A percentile compares a stretch with the other conserved stretches of the same genome.
phyloP scores from a whole-genome alignment of 2,329 filamentous ascomycete genomes.

The Diaporthe australafricana region DNA sequence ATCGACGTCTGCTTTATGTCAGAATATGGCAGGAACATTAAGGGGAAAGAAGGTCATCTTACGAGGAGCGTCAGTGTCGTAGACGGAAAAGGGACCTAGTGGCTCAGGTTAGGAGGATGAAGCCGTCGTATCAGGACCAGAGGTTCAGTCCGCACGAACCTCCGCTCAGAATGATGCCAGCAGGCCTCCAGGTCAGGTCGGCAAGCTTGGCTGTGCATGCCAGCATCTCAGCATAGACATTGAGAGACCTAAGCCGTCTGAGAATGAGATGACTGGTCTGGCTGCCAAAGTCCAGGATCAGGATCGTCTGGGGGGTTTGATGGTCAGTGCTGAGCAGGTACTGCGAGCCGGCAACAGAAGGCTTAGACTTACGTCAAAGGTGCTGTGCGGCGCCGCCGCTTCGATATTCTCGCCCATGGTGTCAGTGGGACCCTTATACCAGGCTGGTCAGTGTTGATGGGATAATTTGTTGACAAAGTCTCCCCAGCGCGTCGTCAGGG shows the following conservation, averaged over 20 bases:
- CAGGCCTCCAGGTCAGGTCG: constrained; percentile 82
- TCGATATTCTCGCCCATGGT: too few relatives aligned
- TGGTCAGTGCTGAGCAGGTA: not conserved
- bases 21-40: not conserved
- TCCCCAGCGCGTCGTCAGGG: too few relatives aligned
- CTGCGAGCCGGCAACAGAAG: too few relatives aligned
- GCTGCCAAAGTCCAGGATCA: constrained; percentile 77
- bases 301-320: constrained; percentile 65
- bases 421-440: too few relatives aligned
- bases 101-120: too few relatives aligned
- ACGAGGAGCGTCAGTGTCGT: constrained; percentile 76
- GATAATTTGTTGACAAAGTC: too few relatives aligned
- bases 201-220: constrained; percentile 86
- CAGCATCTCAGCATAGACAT: constrained; percentile 88
- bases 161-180: constrained; percentile 76
- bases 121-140: too few relatives aligned
- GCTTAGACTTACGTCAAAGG: constrained; percentile 15
- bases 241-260: constrained; percentile 79
- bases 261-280: constrained; percentile 83
- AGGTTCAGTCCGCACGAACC: constrained; percentile 35
- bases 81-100: constrained; percentile 73
- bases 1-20: constrained; percentile 68
- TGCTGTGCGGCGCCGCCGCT: not conserved
- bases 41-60: not conserved
- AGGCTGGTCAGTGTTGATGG: too few relatives aligned